phyloP scores from a whole-genome alignment of 2,329 filamentous ascomycete species.

The Talaromyces marneffei region DNA sequence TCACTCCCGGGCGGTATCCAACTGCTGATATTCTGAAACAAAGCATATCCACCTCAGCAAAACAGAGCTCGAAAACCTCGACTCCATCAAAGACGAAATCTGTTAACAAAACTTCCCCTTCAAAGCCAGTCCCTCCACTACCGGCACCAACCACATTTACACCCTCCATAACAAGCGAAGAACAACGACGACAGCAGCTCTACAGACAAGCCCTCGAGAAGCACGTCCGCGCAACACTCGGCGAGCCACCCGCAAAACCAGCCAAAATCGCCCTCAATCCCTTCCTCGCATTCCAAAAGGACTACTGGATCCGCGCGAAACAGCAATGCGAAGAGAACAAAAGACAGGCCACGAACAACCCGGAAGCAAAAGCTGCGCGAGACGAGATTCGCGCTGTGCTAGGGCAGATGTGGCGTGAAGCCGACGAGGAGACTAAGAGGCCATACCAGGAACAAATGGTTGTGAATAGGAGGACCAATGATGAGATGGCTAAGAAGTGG shows the following conservation, averaged over 20 bases:
- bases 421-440: constrained; percentile 61
- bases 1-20: not conserved
- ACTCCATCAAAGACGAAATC: not conserved
- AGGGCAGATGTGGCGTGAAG: constrained; percentile 85
- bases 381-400: constrained; percentile 78
- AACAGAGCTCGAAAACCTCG: not conserved
- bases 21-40: not conserved
- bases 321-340: constrained; percentile 65
- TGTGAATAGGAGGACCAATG: constrained; percentile 63
- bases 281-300: constrained; percentile 84
- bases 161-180: not conserved
- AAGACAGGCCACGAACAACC: constrained; percentile 57
- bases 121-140: not conserved
- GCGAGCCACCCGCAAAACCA: constrained; percentile 65
- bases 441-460: constrained; percentile 73
- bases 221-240: constrained; percentile 57
- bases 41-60: not conserved
- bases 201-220: constrained; percentile 55
- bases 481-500: constrained; percentile 62
- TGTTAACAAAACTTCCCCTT: not conserved
- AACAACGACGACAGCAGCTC: constrained; percentile 29
- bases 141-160: constrained; percentile 13
- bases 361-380: constrained; percentile 60
- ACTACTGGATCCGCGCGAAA: constrained; percentile 58
- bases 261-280: constrained; percentile 72